A percentile compares a stretch with the other conserved stretches of the same genome.
Conservation (phyloP, 495 filamentous ascomycete genomes). For the Clohesyomyces aquaticus region DNA sequence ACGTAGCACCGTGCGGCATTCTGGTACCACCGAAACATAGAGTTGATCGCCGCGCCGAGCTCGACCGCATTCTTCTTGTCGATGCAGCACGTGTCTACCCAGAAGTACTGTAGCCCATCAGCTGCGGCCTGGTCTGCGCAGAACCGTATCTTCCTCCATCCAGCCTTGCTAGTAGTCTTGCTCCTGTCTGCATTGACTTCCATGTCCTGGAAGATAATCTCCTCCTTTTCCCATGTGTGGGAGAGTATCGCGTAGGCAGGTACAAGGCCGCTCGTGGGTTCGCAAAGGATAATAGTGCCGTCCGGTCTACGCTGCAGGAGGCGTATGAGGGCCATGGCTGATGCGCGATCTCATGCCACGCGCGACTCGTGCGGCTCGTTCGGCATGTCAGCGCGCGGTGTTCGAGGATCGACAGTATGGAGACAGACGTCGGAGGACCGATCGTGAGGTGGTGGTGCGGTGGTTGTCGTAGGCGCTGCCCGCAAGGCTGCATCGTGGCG, state of each 20-base stretch:
- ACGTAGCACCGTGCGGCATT: slow-evolving; percentile 15
- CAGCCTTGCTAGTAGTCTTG: slow-evolving; percentile 24
- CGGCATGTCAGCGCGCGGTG: slow-evolving; percentile 13
- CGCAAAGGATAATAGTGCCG: slow-evolving; percentile 27
- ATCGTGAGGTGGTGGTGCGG: slow-evolving; percentile 10
- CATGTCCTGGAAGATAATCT: slow-evolving; percentile 23
- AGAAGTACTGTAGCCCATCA: slow-evolving; percentile 7
- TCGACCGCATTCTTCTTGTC: slow-evolving; percentile 22
- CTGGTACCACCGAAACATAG: slow-evolving; percentile 18
- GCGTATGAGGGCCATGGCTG: slow-evolving; percentile 29
- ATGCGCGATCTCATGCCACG: slow-evolving; percentile 19
- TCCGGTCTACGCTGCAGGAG: slow-evolving; percentile 27
- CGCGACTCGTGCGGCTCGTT: slow-evolving; percentile 21
- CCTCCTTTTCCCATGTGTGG: slow-evolving; percentile 25
- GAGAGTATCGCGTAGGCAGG: slow-evolving; percentile 34
- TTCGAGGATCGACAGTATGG: slow-evolving; percentile 23
- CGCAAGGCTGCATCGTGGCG: slow-evolving; percentile 32
- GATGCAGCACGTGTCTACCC: slow-evolving; percentile 20
- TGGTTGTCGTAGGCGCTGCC: slow-evolving; percentile 23
- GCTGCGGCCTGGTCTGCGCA: slow-evolving; percentile 11
- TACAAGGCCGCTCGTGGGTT: slow-evolving; percentile 22
- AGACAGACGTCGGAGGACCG: slow-evolving; percentile 21
- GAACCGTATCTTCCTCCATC: slow-evolving; percentile 28
- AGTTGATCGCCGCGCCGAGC: slow-evolving; percentile 13
- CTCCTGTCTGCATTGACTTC: slow-evolving; percentile 14